Conservation (phyloP, 2,329 filamentous ascomycete species). For the Pleomassaria siparia region DNA sequence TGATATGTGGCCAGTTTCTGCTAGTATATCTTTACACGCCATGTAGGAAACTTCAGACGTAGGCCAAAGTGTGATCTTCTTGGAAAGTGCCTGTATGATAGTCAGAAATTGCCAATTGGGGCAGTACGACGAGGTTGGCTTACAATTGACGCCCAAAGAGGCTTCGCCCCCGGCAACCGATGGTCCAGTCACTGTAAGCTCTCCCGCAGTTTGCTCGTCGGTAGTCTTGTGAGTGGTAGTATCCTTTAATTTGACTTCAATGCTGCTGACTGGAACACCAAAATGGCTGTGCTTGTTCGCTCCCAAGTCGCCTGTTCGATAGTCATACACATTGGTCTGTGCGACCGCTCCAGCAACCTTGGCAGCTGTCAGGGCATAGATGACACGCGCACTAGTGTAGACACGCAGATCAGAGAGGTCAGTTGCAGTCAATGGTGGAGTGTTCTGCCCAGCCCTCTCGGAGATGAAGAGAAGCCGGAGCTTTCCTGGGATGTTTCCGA, state of each 20-base stretch:
- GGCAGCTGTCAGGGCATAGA: constrained; percentile 81
- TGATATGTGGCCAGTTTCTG: background rate
- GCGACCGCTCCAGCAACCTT: constrained; percentile 86
- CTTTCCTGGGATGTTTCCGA: constrained; percentile 68
- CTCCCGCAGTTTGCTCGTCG: constrained; percentile 52
- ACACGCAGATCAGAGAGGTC: constrained; percentile 80
- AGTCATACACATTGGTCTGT: constrained; percentile 87
- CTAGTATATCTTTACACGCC: background rate
- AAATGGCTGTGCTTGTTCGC: constrained; percentile 64
- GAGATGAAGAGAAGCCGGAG: constrained; percentile 80
- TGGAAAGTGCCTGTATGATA: constrained; percentile 60
- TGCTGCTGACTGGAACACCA: constrained; percentile 75
- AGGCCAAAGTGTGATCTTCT: constrained; percentile 72
- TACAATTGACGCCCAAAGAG: constrained; percentile 59
- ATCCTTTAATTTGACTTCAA: constrained; percentile 76
- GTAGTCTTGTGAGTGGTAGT: constrained; percentile 62
- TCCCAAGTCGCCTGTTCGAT: constrained; percentile 60
- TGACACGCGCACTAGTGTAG: constrained; percentile 74
- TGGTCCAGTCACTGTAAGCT: constrained; percentile 73
- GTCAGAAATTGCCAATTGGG: constrained; percentile 12
- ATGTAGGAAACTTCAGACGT: constrained; percentile 23
- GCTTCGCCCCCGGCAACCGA: constrained; percentile 70
- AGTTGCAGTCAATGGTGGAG: constrained; percentile 65
- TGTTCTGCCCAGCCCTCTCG: constrained; percentile 65
- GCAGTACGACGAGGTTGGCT: constrained; percentile 2